A percentile compares a stretch with the other conserved stretches of the same genome.
Evolutionary conservation across 345 rosid genomes (phyloP).

Genomic region (Boechera stricta): DNA sequence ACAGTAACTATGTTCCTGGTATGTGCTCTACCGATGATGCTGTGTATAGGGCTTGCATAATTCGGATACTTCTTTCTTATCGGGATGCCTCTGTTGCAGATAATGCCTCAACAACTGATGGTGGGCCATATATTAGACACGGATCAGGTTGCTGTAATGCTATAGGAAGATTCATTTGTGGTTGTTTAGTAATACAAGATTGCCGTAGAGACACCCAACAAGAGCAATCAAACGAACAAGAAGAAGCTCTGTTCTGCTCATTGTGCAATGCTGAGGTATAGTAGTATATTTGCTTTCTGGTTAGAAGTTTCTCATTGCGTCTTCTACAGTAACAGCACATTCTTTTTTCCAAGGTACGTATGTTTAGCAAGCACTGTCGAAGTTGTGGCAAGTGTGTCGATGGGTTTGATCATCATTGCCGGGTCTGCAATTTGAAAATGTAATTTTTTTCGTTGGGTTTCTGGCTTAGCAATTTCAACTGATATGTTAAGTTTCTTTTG

Average conservation of each 20-base stretch:
- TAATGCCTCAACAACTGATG: slow-evolving; percentile 56
- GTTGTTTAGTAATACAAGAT: slow-evolving; percentile 66
- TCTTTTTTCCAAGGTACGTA: slow-evolving; percentile 62
- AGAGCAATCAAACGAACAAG: slow-evolving; percentile 56
- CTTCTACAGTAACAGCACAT: slow-evolving; percentile 9
- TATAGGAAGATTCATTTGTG: slow-evolving; percentile 63
- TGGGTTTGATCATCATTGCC: slow-evolving; percentile 98
- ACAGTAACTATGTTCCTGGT: slow-evolving; percentile 39
- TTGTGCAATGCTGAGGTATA: slow-evolving; percentile 92
- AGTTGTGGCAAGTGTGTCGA: slow-evolving; percentile 95
- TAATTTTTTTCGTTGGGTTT: neutral
- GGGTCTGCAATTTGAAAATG: slow-evolving; percentile 56
- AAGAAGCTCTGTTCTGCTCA: slow-evolving; percentile 81
- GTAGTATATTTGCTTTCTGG: neutral
- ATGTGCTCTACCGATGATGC: neutral
- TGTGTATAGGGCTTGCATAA: neutral
- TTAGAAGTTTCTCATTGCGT: slow-evolving; percentile 4
- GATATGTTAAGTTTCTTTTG: slow-evolving; percentile 33
- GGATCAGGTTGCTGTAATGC: slow-evolving; percentile 57
- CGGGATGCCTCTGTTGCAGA: slow-evolving; percentile 44
- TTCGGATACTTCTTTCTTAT: slow-evolving; percentile 3
- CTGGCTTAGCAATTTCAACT: neutral
- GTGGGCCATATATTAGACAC: slow-evolving; percentile 50
- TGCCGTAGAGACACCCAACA: slow-evolving; percentile 68
- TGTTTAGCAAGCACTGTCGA: slow-evolving; percentile 97